Percentiles rank a stretch among this genome's conserved stretches.
Evolutionary conservation across 108 stramenopile species (phyloP).

Genomic region (Cyclotella baltica): DNA sequence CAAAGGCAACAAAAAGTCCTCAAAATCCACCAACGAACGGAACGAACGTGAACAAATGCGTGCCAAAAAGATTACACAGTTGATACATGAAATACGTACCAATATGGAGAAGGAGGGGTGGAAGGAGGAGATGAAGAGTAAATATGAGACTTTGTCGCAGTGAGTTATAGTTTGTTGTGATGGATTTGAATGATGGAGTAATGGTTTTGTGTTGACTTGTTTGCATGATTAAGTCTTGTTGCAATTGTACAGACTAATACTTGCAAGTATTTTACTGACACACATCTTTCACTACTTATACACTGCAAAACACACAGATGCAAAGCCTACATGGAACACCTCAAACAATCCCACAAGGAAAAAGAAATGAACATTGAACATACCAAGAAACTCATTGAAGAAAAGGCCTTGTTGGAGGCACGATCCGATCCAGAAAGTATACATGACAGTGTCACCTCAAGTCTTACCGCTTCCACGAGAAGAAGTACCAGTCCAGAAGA

Average conservation of each 20-base stretch:
- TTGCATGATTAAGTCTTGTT: background rate
- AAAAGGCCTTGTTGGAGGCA: slow-evolving; percentile 63
- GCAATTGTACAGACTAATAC: background rate
- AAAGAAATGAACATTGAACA: slow-evolving; percentile 71
- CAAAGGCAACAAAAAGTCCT: background rate
- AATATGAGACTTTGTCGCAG: slow-evolving; percentile 84
- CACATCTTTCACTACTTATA: background rate
- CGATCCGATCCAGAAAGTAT: slow-evolving; percentile 68
- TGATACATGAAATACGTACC: slow-evolving; percentile 73
- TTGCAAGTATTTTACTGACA: background rate
- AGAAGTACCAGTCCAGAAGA: slow-evolving; percentile 8
- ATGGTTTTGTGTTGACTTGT: slow-evolving; percentile 3
- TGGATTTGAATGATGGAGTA: background rate
- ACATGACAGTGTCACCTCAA: slow-evolving; percentile 70
- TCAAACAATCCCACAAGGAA: slow-evolving; percentile 64
- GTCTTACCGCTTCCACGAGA: slow-evolving; percentile 54
- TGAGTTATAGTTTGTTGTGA: slow-evolving; percentile 50
- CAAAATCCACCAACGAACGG: slow-evolving; percentile 36
- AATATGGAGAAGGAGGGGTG: slow-evolving; percentile 83
- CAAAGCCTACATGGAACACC: slow-evolving; percentile 74
- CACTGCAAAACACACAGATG: slow-evolving; percentile 50
- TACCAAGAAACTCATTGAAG: slow-evolving; percentile 64
- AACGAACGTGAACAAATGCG: slow-evolving; percentile 82
- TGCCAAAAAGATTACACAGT: slow-evolving; percentile 79
- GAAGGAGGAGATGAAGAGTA: slow-evolving; percentile 83